phyloP scores from a whole-genome alignment of 352 stramenopile genomes.

The Globisporangium abappressorium region DNA sequence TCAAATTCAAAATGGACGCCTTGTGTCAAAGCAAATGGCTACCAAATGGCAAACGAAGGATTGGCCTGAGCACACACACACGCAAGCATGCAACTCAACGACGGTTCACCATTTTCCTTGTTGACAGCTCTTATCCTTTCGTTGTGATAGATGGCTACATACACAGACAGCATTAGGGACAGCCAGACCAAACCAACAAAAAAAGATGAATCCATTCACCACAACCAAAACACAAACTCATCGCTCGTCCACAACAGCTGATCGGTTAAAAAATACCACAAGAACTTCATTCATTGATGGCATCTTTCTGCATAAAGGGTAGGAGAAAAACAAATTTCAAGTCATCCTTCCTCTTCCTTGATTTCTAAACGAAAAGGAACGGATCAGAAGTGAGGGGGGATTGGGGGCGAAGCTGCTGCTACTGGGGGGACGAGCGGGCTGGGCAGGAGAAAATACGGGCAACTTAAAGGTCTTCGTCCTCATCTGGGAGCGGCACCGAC shows the following conservation, averaged over 20 bases:
- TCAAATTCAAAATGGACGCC: neutral
- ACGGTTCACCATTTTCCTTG: neutral
- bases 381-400: neutral
- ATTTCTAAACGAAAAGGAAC: constrained; percentile 28
- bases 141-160: neutral
- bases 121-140: neutral
- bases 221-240: neutral
- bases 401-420: neutral
- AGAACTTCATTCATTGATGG: constrained; percentile 26
- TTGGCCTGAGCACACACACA: neutral
- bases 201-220: neutral
- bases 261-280: constrained; percentile 8
- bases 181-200: neutral
- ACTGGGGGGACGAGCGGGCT: neutral
- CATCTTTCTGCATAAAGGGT: constrained; percentile 9
- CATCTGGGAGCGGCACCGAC: constrained; percentile 94
- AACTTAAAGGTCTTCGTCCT: constrained; percentile 97
- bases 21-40: neutral
- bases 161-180: no score
- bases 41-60: neutral
- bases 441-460: constrained; percentile 19
- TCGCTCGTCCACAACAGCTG: neutral
- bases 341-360: constrained; percentile 21
- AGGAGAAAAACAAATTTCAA: constrained; percentile 9
- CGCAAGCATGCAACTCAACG: neutral